Conservation (phyloP, 495 filamentous ascomycete species). For the Talaromyces adpressus region DNA sequence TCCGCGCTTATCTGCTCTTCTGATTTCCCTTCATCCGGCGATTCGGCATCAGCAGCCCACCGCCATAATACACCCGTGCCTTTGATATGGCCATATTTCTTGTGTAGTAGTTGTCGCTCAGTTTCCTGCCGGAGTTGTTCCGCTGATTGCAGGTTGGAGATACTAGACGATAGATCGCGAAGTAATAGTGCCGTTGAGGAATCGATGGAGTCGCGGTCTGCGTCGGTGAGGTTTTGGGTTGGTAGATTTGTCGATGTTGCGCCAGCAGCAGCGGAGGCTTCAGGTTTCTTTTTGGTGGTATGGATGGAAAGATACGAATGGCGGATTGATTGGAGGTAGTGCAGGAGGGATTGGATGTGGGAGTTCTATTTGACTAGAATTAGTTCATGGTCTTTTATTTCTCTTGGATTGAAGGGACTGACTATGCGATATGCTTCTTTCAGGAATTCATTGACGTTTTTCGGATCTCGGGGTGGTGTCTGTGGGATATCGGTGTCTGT, state of each 20-base stretch:
- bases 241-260: slow-evolving; percentile 18
- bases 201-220: slow-evolving; percentile 74
- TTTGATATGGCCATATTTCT: slow-evolving; percentile 51
- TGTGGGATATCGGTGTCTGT: slow-evolving; percentile 35
- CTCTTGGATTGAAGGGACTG: slow-evolving; percentile 13
- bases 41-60: slow-evolving; percentile 59
- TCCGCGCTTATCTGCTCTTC: slow-evolving; percentile 66
- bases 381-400: neutral
- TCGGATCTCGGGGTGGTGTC: slow-evolving; percentile 19
- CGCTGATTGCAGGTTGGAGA: slow-evolving; percentile 69
- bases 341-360: slow-evolving; percentile 69
- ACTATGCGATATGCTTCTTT: slow-evolving; percentile 96
- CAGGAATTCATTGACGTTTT: slow-evolving; percentile 76
- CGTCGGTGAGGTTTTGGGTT: slow-evolving; percentile 50
- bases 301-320: slow-evolving; percentile 85
- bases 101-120: slow-evolving; percentile 53
- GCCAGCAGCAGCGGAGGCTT: slow-evolving; percentile 16
- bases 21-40: slow-evolving; percentile 37
- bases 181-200: slow-evolving; percentile 75
- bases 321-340: slow-evolving; percentile 73
- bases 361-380: slow-evolving; percentile 55
- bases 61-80: slow-evolving; percentile 35
- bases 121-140: slow-evolving; percentile 77
- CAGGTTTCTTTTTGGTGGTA: slow-evolving; percentile 30
- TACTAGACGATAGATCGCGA: slow-evolving; percentile 70